phyloP scores from a whole-genome alignment of 2,329 filamentous ascomycete genomes.

The Aspergillus aculeatus region DNA sequence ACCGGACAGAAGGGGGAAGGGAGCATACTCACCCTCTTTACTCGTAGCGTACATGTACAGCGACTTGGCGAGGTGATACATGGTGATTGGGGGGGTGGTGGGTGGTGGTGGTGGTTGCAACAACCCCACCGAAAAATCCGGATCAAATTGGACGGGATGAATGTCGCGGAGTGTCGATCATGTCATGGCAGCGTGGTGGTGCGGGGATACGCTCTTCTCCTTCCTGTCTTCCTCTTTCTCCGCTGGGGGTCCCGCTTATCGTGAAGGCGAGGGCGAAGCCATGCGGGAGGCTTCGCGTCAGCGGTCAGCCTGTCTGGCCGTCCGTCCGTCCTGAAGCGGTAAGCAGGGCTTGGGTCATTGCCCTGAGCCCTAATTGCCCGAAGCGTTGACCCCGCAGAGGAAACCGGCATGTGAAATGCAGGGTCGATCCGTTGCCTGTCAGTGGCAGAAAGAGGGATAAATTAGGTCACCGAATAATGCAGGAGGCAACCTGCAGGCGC shows the following conservation, averaged over 20 bases:
- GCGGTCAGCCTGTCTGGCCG: constrained; percentile 23
- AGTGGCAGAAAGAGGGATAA: too few species aligned
- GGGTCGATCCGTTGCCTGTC: neutral
- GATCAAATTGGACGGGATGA: constrained; percentile 15
- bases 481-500: too few species aligned
- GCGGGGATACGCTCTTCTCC: neutral
- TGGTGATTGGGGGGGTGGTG: constrained; percentile 42
- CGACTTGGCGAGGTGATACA: constrained; percentile 96
- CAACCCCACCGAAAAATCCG: constrained; percentile 15
- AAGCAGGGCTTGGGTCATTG: constrained; percentile 30
- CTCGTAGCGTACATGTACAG: constrained; percentile 93
- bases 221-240: neutral
- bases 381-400: constrained; percentile 7
- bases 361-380: constrained; percentile 23
- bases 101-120: constrained; percentile 23
- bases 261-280: neutral
- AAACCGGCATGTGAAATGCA: neutral
- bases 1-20: neutral
- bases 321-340: constrained; percentile 18
- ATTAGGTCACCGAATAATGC: too few species aligned
- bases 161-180: constrained; percentile 12
- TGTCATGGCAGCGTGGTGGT: constrained; percentile 16
- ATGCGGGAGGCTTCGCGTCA: constrained; percentile 20
- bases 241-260: too few species aligned
- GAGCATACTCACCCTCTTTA: constrained; percentile 72